Evolutionary conservation across 371 early-diverging fungal genomes (phyloP).

Genomic region (Apophysomyces ossiformis): DNA sequence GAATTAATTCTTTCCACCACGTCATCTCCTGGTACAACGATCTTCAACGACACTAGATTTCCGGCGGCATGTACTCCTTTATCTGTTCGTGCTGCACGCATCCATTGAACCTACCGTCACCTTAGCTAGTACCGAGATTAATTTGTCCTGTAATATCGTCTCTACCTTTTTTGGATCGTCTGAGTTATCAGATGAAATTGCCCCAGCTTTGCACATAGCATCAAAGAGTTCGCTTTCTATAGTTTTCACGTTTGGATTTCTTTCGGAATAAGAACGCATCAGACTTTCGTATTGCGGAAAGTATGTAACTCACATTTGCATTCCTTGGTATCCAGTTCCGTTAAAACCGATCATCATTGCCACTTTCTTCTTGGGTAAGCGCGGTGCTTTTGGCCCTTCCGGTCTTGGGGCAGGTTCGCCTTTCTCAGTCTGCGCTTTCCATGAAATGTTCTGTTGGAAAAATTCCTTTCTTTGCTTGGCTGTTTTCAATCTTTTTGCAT

Average conservation of each 20-base stretch:
- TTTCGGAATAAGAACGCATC: neutral
- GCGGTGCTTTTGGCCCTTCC: conserved; percentile 32
- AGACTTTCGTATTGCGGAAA: neutral
- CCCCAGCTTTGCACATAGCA: conserved; percentile 75
- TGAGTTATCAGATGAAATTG: conserved; percentile 82
- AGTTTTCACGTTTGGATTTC: conserved; percentile 73
- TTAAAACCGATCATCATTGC: conserved; percentile 91
- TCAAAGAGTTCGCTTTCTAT: conserved; percentile 85
- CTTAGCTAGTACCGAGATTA: neutral
- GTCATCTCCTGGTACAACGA: conserved; percentile 70
- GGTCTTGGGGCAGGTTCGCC: neutral
- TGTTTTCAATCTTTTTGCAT: conserved; percentile 18
- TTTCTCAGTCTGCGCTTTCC: conserved; percentile 16
- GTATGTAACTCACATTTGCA: conserved; percentile 80
- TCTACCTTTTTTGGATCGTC: conserved; percentile 78
- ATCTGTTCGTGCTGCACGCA: conserved; percentile 98
- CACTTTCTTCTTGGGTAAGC: conserved; percentile 86
- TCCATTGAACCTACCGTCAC: conserved; percentile 67
- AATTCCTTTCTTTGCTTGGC: conserved; percentile 30
- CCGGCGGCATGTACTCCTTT: conserved; percentile 99
- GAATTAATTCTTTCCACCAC: conserved; percentile 78
- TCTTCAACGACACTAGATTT: conserved; percentile 92
- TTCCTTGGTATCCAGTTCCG: conserved; percentile 96
- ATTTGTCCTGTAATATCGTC: conserved; percentile 1
- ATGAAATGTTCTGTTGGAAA: conserved; percentile 25